Evolutionary conservation across 768 basidiomycete species (phyloP).

Genomic region (Psilocybe cyanescens): DNA sequence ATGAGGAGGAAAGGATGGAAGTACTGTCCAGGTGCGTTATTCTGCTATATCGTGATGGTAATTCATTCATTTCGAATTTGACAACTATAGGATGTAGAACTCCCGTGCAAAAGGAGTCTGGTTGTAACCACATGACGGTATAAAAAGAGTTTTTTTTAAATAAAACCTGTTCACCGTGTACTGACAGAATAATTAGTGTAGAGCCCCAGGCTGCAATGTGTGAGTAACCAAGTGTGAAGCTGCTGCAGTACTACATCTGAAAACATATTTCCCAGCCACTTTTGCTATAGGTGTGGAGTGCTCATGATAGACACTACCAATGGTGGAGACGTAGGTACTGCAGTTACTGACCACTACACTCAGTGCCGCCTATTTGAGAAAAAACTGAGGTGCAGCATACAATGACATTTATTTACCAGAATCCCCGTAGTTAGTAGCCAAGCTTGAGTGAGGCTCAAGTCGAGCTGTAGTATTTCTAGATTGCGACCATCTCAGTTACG

Average conservation of each 20-base stretch:
- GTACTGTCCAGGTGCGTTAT: conserved; percentile 54
- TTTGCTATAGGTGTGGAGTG: conserved; percentile 40
- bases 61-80: not conserved
- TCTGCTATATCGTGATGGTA: conserved; percentile 6
- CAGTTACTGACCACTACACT: conserved; percentile 29
- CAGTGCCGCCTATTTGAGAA: conserved; percentile 28
- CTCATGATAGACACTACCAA: conserved; percentile 42
- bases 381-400: conserved; percentile 26
- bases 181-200: conserved; percentile 40
- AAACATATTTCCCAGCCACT: conserved; percentile 10
- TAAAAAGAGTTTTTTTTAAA: conserved; percentile 22
- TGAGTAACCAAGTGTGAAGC: conserved; percentile 18
- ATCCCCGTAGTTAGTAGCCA: conserved; percentile 9
- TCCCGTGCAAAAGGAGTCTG: conserved; percentile 51
- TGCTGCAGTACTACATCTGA: not conserved
- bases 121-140: conserved; percentile 66
- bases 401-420: conserved; percentile 12
- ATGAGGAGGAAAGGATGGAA: conserved; percentile 66
- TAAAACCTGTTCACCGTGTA: not conserved
- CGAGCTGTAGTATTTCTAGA: conserved; percentile 25
- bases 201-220: conserved; percentile 60
- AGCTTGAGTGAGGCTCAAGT: too few relatives aligned
- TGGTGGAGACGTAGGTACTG: conserved; percentile 29
- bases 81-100: conserved; percentile 43
- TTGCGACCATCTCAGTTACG: conserved; percentile 16